Evolutionary conservation across 2,329 filamentous ascomycete genomes (phyloP), one percentile per base, ranked within the genome.

Genomic region (Orbilia brochopaga): DNA sequence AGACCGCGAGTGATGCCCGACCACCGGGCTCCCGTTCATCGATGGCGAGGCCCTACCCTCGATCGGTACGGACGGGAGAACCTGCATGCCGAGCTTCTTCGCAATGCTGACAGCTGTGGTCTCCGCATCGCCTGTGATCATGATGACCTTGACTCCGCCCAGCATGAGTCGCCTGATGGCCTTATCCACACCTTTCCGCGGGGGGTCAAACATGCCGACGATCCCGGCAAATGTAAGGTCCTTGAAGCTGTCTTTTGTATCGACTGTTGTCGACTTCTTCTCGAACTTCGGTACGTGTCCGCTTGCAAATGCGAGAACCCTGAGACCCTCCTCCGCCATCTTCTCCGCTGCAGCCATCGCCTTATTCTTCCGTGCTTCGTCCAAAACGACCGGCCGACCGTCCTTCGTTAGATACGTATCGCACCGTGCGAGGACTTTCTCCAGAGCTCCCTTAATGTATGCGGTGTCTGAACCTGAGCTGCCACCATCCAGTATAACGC

Each of bases 61-160:
- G 11, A 73, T 67, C 5, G 62, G 61, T 2, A 57, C 24, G 32
- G 69, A 52, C 2, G 74, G 86, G 10, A 84, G 85, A 64, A 97
- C 86, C 1, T 88, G 87, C 91, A 99, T 99, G 44, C 94, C 94
- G n/a, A 99, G 84, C 78, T 96, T 93, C 79, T 86, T 91, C 30
- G 91, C 94, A 78, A 99, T 97, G 0, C 94, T 94, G 51, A 97
- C 84, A 1, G 94, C 94, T 1, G 94, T 99, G 0, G 91, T 91
- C 79, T 97, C 92, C 15, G 94, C 91, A 79, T 99, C 94, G 67
- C 94, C 94, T 8, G 94, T 99, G 75, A 99, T 97, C 94, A 99
- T 99, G 76, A 99, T 95, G 53, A 99, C 91, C 79, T 92, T 94
- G 74, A 99, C 94, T 42, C 93, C 93, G 60, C 94, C 94, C 54